Base-by-base conservation (phyloP, 257 asterid genomes). In the Hygrophila difformis region DNA sequence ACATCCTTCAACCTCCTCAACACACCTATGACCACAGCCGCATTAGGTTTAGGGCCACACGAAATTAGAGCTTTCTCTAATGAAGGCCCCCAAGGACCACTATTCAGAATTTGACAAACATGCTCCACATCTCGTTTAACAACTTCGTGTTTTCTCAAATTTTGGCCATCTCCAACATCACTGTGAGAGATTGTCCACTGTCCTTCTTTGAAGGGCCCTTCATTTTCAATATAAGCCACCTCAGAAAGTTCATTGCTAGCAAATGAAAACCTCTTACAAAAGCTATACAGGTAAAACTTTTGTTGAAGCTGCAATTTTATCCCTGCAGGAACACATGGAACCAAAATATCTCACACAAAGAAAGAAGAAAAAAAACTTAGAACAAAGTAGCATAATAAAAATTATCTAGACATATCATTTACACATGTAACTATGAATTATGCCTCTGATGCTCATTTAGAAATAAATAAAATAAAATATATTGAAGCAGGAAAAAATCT, bases 1-100 rank as follows among this genome's bases (percentile, higher is more conserved):
- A 67, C 76, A 59, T 89, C 87, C 69, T 77, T 86, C 62, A 82
- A 54, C 57, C 83, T 75, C 63, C 86, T 82, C 48, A 89, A 69
- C 33, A 85, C 96, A 41, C 94, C 93, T 48, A 74, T 69, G 12
- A 75, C 76, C 51, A 79, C 50, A 67, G 75, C 87, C 0, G 68
- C n/a, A n/a, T 65, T 64, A 16, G 72, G 79, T 39, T 59, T 79
- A 39, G 54, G 77, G 39, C 59, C 71, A 59, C 63, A 69, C 1
- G 65, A 51, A 11, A 76, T 69, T 59, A 89, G 70, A 56, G 77
- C 70, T 55, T 52, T 68, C 79, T 89, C 96, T 50, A 79, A 10
- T 8, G 82, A 63, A 53, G 93, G 81, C 36, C 85, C 84, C 96
- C 93, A 82, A 13, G 84, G 73, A 29, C 73, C 80, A 48, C 63